Evolutionary conservation across 345 rosid species (phyloP), one percentile per base, ranked within the genome.

Genomic region (Xanthoceras sorbifolium): DNA sequence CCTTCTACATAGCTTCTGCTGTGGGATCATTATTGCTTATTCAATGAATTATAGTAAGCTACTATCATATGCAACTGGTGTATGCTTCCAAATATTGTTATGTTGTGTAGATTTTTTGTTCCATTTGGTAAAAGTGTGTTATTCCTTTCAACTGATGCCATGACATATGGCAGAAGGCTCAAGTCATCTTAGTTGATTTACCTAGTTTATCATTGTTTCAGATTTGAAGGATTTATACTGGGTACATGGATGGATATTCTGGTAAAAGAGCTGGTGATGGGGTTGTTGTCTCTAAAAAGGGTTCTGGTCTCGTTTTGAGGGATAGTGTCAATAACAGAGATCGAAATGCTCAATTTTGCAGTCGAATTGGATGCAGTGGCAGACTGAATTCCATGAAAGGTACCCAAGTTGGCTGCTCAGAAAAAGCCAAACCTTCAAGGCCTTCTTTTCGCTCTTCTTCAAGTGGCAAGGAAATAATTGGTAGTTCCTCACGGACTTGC

Each of bases 241-340:
- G 68, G 52, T 78, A 80, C 74, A 96, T 96, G 99, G 98, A 91
- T 82, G 88, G 86, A 59, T 87, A 86, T 83, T 84, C 97, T 11
- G 85, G 94, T 76, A 92, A 91, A 84, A 86, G 90, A 85, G 84
- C 84, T 79, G 73, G 76, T 23, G 78, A 90, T 61, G 82, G 83
- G 67, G 76, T 82, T 78, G 79, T 82, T 63, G 83, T 84, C 69
- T 74, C 90, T 5, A 82, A 81, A 64, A 95, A 90, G 81, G 85
- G 91, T 12, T 77, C 83, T 60, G 82, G 90, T 76, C 84, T 86
- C 80, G 84, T 82, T 76, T 74, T 90, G 78, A 87, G 90, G 84
- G 98, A 91, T n/a, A 86, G 79, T 25, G 80, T 84, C 50, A 86
- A 83, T 57, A 86, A 78, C 68, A 84, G 84, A 81, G 92, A 88